Conservation (phyloP, 192 early-diverging fungal species). For the Funneliformis geosporum region DNA sequence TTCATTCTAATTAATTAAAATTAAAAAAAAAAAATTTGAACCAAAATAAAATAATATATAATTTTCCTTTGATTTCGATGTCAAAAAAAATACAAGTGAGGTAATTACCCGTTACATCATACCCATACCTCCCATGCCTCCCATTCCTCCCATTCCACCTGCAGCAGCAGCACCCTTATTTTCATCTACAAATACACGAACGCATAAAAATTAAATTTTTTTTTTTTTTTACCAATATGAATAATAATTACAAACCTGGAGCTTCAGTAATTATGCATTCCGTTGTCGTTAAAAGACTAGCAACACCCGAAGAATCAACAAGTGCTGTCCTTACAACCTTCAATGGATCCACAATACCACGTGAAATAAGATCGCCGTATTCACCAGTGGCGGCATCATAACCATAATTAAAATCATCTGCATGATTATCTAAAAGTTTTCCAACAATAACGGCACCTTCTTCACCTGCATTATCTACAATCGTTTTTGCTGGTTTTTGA, state of each 20-base stretch:
- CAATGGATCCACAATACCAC: constrained; percentile 97
- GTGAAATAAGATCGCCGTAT: constrained; percentile 96
- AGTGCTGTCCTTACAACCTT: constrained; percentile 99
- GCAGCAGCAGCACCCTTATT: constrained; percentile 47
- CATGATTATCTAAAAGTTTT: constrained; percentile 82
- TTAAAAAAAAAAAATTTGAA: no score
- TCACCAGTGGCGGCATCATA: constrained; percentile 91
- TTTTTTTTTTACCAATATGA: neutral
- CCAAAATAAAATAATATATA: no score
- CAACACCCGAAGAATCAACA: constrained; percentile 96
- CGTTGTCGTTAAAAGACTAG: constrained; percentile 94
- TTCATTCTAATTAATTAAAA: no score
- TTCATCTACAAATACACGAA: constrained; percentile 42
- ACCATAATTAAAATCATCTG: constrained; percentile 85
- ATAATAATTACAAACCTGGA: constrained; percentile 53
- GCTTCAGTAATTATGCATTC: constrained; percentile 99
- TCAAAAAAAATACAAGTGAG: no score
- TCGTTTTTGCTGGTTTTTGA: constrained; percentile 88
- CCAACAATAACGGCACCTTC: constrained; percentile 97
- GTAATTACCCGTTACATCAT: constrained; percentile 54
- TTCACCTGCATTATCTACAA: constrained; percentile 96
- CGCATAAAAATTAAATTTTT: neutral
- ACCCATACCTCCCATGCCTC: constrained; percentile 75
- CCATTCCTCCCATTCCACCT: constrained; percentile 71
- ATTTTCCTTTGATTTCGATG: no score